A percentile compares a stretch with the other conserved stretches of the same genome.
These are phyloP conservation scores for Cladosporium sp. DNA, from an alignment of 2,329 filamentous ascomycete species.

Conservation along the genomic window DNA sequence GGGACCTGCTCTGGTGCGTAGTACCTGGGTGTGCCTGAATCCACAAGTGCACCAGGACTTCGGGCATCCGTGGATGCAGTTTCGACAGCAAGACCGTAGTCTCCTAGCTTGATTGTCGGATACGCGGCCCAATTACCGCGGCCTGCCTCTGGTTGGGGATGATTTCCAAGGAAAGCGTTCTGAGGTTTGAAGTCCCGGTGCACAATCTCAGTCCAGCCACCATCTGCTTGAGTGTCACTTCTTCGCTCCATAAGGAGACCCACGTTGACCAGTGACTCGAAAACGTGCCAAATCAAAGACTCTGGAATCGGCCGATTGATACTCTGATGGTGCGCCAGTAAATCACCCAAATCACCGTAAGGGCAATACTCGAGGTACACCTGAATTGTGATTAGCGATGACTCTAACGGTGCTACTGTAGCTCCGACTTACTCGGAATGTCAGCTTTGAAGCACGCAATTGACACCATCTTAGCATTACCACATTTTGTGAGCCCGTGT, in stretches of 20 bases:
- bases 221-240: background rate
- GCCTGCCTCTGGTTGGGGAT: background rate
- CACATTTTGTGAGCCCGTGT: background rate
- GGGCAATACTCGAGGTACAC: constrained; percentile 8
- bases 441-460: background rate
- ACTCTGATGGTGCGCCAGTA: background rate
- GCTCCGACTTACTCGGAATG: background rate
- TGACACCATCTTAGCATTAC: background rate
- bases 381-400: background rate
- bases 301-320: constrained; percentile 18
- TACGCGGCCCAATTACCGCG: background rate
- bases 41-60: background rate
- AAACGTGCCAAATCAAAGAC: constrained; percentile 22
- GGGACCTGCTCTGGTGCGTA: background rate
- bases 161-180: constrained; percentile 61
- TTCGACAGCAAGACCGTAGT: constrained; percentile 19
- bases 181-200: constrained; percentile 96
- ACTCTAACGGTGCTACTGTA: background rate
- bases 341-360: background rate
- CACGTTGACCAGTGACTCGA: constrained; percentile 21
- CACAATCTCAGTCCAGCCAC: constrained; percentile 15
- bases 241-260: constrained; percentile 23
- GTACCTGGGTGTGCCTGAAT: background rate
- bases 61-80: background rate
- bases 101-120: constrained; percentile 9